Evolutionary conservation across 306 rosid species (phyloP), one percentile per base, ranked within the genome.

Genomic region (Amphicarpaea edgeworthii): DNA sequence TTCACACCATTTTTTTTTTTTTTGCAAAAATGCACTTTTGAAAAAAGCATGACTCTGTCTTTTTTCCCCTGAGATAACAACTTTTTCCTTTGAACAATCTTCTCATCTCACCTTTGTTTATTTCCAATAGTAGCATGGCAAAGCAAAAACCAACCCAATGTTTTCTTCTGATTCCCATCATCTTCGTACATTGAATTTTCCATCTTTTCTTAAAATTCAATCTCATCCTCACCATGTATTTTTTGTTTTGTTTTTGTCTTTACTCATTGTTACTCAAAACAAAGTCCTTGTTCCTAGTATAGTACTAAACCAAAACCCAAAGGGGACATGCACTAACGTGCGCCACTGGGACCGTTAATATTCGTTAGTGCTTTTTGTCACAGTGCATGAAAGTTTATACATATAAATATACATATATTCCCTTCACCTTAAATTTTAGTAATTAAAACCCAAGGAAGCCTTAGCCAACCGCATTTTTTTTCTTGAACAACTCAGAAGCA

Each of bases 341-440:
- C 67, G 79, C 81, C 81, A 70, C 86, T 19, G 76, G 66, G 86
- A 79, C 85, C 76, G 91, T 87, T 87, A 83, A 89, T 84, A 82
- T 77, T 76, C 86, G 79, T 72, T 77, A 70, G 49, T 82, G 75
- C 75, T 47, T 51, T 81, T 16, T 16, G 63, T 12, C 59, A 41
- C 19, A 58, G 64, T 58, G 64, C 40, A 26, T 58, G 64, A 26
- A 58, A 58, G 6, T 57, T 3, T 55, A 55, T 55, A 23, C 10
- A 10, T 19, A 20, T 24, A 47, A 19, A 53, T 78, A 43, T 57
- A 5, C 24, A 53, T 20, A 9, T 26, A 58, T 80, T 76, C 68
- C 83, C 12, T n/a, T 68, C 30, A 41, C 80, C 30, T 16, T 16
- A 62, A 62, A 62, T 16, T 72, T 68, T 76, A n/a, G n/a, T n/a